Evolutionary conservation across 176 grass and related monocot genomes (phyloP), one percentile per base, ranked within the genome.

Genomic region (Chloris gayana): DNA sequence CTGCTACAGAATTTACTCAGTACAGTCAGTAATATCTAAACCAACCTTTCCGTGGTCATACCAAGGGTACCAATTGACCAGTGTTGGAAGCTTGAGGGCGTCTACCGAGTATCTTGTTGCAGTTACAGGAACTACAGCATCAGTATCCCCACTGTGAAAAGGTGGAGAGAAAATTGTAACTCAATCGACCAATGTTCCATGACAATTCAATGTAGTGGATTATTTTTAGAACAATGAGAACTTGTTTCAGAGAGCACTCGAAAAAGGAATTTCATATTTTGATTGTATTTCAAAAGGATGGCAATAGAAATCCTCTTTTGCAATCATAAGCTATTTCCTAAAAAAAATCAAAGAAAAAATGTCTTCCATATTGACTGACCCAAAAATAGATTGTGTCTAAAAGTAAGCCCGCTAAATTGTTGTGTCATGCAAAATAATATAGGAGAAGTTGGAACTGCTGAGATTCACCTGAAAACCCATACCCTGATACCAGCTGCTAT

Each of bases 81-180:
- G 21, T 3, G 92, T 91, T 69, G 86, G 88, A 51, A 95, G 88
- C 75, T 99, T 95, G 50, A 99, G 84, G 73, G 88, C 90, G 59
- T 93, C 87, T 64, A 99, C 89, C 0, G 96, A 95, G 87, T 99
- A 95, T 66, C 96, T 90, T 50, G 90, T 99, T 77, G 92, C 96
- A 24, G 96, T 95, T 70, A 99, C 84, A 83, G 96, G 96, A 76
- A 99, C 96, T n/a, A 99, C 90, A 76, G 96, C 88, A 86, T 98
- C 96, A 72, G 92, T 95, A 75, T 98, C 92, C 59, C 92, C 92
- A 86, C 96, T 98, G 44, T 22, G 6, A 63, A 30, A 70, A 87
- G 19, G 21, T 89, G 7, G 32, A 75, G 64, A 34, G 42, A 32
- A 53, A 24, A 69, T 70, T 34, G 49, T 13, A 39, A 67, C 35